Evolutionary conservation across 164 flowering plant species (phyloP), one percentile per base, ranked within the genome.

Genomic region (Vitis rotundifolia): DNA sequence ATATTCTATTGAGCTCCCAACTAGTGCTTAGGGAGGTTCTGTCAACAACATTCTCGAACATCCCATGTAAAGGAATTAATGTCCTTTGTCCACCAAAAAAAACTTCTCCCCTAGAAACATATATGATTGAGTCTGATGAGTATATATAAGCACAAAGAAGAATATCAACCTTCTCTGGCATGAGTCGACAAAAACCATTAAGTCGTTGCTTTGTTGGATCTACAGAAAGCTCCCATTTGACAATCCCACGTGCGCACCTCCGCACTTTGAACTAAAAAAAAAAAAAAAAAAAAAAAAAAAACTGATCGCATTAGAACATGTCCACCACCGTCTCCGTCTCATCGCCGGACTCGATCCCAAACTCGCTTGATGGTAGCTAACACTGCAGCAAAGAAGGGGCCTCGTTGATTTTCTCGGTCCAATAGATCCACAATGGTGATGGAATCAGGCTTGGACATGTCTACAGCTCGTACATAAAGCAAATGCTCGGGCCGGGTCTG

Each of bases 141-240:
- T 95, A 93, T 65, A 98, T 98, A 83, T 82, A 87, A 31, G 97
- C 93, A 26, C 99, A 94, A 66, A 95, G 96, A 81, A 93, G 87
- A 76, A 95, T 87, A 49, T 97, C 98, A 73, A 95, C 99, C 92
- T 93, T 97, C 75, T 95, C 98, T 5, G 98, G 99, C 92, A 86
- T 89, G 72, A 95, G 81, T 6, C 98, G 99, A 70, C 99, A 95
- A 54, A 89, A 87, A 37, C 99, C 98, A 60, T 87, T 88, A 15
- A 77, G 84, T 16, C 84, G 88, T 68, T 78, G 86, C 64, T 80
- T 73, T 2, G 79, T 79, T 28, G 97, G 93, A 78, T 93, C 80
- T 56, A 91, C 89, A 50, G 82, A 65, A 62, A 93, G 91, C 59
- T 85, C 84, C 62, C 87, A 96, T 77, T 89, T 93, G 14, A 91